These are phyloP conservation scores for Rhizopogon sp. DNA, from an alignment of 768 basidiomycete species.

Conservation along the genomic window DNA sequence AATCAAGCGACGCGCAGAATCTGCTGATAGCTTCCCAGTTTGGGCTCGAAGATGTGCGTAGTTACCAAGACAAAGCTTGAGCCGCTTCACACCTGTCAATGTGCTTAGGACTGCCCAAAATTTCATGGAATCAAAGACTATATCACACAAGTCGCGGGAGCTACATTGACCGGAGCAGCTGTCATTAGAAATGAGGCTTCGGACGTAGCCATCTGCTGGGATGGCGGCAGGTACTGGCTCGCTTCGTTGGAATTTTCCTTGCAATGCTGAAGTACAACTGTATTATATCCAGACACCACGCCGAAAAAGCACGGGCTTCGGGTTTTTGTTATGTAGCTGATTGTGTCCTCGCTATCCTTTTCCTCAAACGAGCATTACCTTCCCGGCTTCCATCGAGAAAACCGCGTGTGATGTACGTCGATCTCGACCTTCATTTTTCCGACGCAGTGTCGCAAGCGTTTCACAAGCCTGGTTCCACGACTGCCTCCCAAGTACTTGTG, in stretches of 20 bases:
- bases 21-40: conserved; percentile 31
- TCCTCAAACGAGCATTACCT: conserved; percentile 44
- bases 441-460: conserved; percentile 86
- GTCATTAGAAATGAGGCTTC: conserved; percentile 46
- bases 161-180: conserved; percentile 67
- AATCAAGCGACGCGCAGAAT: conserved; percentile 22
- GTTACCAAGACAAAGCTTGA: background rate
- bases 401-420: conserved; percentile 81
- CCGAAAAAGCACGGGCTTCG: conserved; percentile 68
- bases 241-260: background rate
- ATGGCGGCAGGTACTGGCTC: conserved; percentile 69
- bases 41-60: conserved; percentile 55
- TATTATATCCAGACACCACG: conserved; percentile 62
- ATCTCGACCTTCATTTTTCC: conserved; percentile 88
- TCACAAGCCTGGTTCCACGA: conserved; percentile 32
- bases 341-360: conserved; percentile 74
- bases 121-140: conserved; percentile 71
- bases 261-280: background rate
- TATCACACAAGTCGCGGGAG: conserved; percentile 67
- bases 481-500: conserved; percentile 44
- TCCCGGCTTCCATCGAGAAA: conserved; percentile 24
- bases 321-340: conserved; percentile 97
- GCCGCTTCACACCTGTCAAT: background rate
- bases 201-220: conserved; percentile 80
- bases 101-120: conserved; percentile 70